Percentiles rank a stretch among this genome's conserved stretches.
These are phyloP conservation scores for Zoysia matrella DNA, from an alignment of 202 grass and related monocot species.

Conservation along the genomic window DNA sequence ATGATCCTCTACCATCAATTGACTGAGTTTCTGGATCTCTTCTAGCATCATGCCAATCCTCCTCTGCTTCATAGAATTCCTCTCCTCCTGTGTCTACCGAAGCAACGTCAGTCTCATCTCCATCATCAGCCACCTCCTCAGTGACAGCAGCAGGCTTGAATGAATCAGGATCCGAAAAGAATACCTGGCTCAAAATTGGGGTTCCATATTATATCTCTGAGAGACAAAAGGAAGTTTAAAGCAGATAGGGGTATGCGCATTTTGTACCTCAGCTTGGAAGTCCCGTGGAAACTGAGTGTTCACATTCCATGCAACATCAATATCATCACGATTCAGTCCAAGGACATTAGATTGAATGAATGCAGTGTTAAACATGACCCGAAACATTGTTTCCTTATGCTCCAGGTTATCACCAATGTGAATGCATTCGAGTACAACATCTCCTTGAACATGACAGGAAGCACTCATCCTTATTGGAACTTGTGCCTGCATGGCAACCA, in stretches of 20 bases:
- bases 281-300: slow-evolving; percentile 84
- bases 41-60: slow-evolving; percentile 55
- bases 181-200: slow-evolving; percentile 60
- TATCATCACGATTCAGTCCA: slow-evolving; percentile 79
- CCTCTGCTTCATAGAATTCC: slow-evolving; percentile 97
- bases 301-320: slow-evolving; percentile 86
- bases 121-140: slow-evolving; percentile 70
- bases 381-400: slow-evolving; percentile 83
- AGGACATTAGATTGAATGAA: slow-evolving; percentile 87
- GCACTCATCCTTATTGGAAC: slow-evolving; percentile 63
- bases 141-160: slow-evolving; percentile 55
- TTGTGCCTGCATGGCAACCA: slow-evolving; percentile 68
- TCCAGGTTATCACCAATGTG: slow-evolving; percentile 67
- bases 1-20: slow-evolving; percentile 45
- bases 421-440: slow-evolving; percentile 91
- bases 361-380: slow-evolving; percentile 94
- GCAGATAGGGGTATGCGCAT: not conserved
- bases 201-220: slow-evolving; percentile 39
- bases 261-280: slow-evolving; percentile 81
- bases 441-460: slow-evolving; percentile 83
- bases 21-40: slow-evolving; percentile 49
- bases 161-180: slow-evolving; percentile 80
- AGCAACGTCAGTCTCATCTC: slow-evolving; percentile 85
- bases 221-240: too few species aligned
- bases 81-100: slow-evolving; percentile 81